These are phyloP conservation scores for Alternaria brassicae DNA, from an alignment of 2,329 filamentous ascomycete species.

Conservation along the genomic window DNA sequence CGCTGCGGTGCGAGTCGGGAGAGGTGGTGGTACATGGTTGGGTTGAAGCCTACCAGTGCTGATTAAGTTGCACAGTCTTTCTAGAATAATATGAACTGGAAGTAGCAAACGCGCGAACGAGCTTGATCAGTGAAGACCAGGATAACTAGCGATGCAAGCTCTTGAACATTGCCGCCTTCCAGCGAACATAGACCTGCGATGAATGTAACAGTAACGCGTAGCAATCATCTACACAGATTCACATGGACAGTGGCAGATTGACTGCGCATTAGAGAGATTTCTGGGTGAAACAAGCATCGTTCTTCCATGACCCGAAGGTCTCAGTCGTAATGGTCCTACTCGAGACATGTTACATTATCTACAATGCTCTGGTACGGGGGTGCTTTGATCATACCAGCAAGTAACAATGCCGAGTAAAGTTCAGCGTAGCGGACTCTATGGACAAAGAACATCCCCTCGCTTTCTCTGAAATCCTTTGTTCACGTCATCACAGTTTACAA, in stretches of 20 bases:
- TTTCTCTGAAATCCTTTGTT: background rate
- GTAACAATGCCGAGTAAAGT: background rate
- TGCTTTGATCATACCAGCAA: background rate
- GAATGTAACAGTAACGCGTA: background rate
- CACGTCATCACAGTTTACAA: background rate
- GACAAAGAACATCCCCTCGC: background rate
- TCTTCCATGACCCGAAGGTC: background rate
- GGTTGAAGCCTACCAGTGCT: background rate
- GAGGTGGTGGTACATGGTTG: slow-evolving; percentile 1
- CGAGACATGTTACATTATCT: background rate
- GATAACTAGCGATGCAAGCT: background rate
- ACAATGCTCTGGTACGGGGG: background rate
- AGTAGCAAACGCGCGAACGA: background rate
- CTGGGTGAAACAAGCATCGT: background rate
- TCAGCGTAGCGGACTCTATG: background rate
- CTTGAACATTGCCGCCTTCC: background rate
- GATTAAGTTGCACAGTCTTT: background rate
- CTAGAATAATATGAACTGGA: background rate
- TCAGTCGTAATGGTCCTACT: background rate
- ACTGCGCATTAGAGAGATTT: background rate
- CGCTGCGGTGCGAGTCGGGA: background rate
- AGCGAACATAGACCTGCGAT: background rate
- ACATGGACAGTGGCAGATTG: background rate
- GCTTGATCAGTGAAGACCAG: background rate
- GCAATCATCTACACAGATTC: background rate